Evolutionary conservation across 371 early-diverging fungal genomes (phyloP), one percentile per base, ranked within the genome.

Genomic region (Blastocladiella emersonii): DNA sequence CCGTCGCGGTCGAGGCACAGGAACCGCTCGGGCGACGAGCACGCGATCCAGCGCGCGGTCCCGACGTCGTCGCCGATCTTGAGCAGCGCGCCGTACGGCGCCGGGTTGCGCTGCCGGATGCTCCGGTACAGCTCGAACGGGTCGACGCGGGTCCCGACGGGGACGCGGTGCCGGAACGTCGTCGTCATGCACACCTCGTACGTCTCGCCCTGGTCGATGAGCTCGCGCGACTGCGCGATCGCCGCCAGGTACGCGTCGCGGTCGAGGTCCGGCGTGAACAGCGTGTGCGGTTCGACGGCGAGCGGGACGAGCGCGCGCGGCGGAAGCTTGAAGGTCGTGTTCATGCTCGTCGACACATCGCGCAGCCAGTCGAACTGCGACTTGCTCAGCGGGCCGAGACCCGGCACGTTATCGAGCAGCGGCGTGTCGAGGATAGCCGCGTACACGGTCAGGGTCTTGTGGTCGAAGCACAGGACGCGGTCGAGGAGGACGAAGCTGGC

Each of bases 181-280:
- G 90, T 92, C 0, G 98, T 97, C 61, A 97, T 67, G 69, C 95
- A 94, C 3, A 95, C 70, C 68, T 97, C 95, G 70, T 97, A 97
- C 5, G 93, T 85, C 69, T 97, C 95, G 37, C 98, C 98, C 65
- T 84, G 80, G 2, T 73, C 64, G 65, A 97, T 97, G 51, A 76
- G 73, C 23, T 79, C 67, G 27, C 87, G 70, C 32, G 90, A 83
- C 36, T 68, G 63, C 45, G 70, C 71, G 39, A 96, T 86, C 17
- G 84, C 79, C 1, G 70, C 62, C 0, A 92, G 65, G 61, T 95
- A 95, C 3, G 34, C 37, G n/a, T 65, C 57, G 36, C 77, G 78
- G 3, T 70, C 63, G 36, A 75, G 76, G 34, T 82, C 76, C 3
- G 84, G 72, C 15, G 68, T 70, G 53, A 86, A 78, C n/a, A n/a